These are phyloP conservation scores for Pyrenophora tritici-repentis DNA, from an alignment of 2,329 filamentous ascomycete species.

Conservation along the genomic window DNA sequence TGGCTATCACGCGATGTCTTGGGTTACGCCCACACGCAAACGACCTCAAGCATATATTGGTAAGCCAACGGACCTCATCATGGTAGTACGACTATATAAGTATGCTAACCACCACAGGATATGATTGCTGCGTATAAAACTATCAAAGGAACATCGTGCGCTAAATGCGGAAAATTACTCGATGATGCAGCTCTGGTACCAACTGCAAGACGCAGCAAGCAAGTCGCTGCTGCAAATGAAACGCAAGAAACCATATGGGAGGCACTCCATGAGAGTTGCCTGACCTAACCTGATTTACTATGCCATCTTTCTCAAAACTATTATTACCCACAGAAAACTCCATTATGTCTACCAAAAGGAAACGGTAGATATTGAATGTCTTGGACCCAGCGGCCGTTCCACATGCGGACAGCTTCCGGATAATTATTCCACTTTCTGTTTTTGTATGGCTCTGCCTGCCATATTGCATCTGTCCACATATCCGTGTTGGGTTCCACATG, in stretches of 20 bases:
- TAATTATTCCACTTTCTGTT: slow-evolving; percentile 16
- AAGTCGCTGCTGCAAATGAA: slow-evolving; percentile 23
- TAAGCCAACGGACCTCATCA: slow-evolving; percentile 19
- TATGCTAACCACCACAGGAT: slow-evolving; percentile 34
- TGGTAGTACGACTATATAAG: not conserved
- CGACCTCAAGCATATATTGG: slow-evolving; percentile 42
- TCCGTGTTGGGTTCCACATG: slow-evolving; percentile 30
- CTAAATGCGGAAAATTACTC: slow-evolving; percentile 39
- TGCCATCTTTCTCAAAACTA: not conserved
- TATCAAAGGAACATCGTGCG: slow-evolving; percentile 36
- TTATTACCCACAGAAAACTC: slow-evolving; percentile 1
- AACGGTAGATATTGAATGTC: slow-evolving; percentile 21
- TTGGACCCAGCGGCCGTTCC: slow-evolving; percentile 37
- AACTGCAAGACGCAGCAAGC: slow-evolving; percentile 40
- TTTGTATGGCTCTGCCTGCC: slow-evolving; percentile 32
- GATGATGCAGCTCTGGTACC: slow-evolving; percentile 34
- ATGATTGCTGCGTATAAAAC: slow-evolving; percentile 49
- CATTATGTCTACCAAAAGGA: slow-evolving; percentile 5
- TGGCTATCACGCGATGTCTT: slow-evolving; percentile 42
- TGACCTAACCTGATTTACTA: not conserved
- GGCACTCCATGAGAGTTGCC: slow-evolving; percentile 45
- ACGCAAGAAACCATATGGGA: slow-evolving; percentile 36
- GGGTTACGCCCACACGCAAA: slow-evolving; percentile 38
- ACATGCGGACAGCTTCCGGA: slow-evolving; percentile 33
- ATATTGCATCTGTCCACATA: slow-evolving; percentile 43